Evolutionary conservation across 2,329 filamentous ascomycete species (phyloP), one percentile per base, ranked within the genome.

Genomic region (Berkeleyomyces rouxiae): DNA sequence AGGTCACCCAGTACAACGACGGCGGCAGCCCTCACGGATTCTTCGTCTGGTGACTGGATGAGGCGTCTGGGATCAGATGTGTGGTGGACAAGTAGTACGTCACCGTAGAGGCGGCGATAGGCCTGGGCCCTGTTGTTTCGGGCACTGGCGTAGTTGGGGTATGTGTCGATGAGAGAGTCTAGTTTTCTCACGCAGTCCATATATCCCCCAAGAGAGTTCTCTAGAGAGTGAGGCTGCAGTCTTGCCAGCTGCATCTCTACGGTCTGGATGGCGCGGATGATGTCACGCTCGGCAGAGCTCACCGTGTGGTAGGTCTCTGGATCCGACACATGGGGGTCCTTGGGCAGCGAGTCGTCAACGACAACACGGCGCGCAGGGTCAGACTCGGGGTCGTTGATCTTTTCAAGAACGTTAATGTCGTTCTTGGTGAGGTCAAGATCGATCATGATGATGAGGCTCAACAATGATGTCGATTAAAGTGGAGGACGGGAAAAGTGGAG

Each of bases 41-140:
- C 65, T 4, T 67, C 68, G 3, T 71, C 71, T 2, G 72, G 73
- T 9, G 72, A 68, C 13, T 69, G 69, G 7, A 79, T 69, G 53
- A 82, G 70, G 36, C 75, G 77, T 67, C 71, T 74, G 5, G 72
- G 69, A 59, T 69, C 72, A 55, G 71, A 71, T 0, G 70, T 69
- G 11, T 72, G 73, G 33, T 73, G 67, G 43, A 83, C 70, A 31
- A 85, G 72, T 69, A 84, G 75, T 2, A 75, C 73, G 68, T 87
- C 83, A 9, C 84, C 84, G 66, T 85, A 83, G 63, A 83, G 72
- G 58, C 85, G 75, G 31, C 85, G 75, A 39, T 80, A 68, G 7
- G 85, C 78, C 71, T 91, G 88, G 2, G 85, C 87, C 59, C 87
- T 79, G 72, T 92, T 91, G 70, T 90, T 87, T 64, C 82, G 80